phyloP scores from a whole-genome alignment of 1,284 basidiomycete species.

The Naganishia sp. region DNA sequence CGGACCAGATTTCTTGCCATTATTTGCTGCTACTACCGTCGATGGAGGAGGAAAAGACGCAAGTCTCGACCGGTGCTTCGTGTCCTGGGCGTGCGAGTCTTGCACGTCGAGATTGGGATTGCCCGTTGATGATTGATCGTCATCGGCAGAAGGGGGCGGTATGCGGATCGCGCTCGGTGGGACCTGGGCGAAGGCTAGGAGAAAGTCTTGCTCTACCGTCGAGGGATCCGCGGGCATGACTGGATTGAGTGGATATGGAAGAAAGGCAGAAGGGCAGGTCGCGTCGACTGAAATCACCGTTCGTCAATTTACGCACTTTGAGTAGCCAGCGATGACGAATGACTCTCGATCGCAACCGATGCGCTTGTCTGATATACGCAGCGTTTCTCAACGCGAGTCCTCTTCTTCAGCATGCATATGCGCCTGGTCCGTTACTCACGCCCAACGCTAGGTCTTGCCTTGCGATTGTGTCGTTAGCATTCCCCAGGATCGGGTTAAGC shows the following conservation, averaged over 20 bases:
- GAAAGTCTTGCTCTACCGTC: slow-evolving; percentile 19
- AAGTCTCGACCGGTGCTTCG: slow-evolving; percentile 9
- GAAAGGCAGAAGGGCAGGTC: not conserved
- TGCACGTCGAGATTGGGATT: slow-evolving; percentile 7
- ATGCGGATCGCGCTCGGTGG: slow-evolving; percentile 30
- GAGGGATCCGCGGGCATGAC: not conserved
- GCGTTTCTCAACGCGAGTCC: no score
- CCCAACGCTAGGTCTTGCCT: no score
- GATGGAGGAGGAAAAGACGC: slow-evolving; percentile 31
- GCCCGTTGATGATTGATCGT: not conserved
- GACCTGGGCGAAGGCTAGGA: slow-evolving; percentile 32
- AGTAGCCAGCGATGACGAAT: no score
- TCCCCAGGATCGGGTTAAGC: no score
- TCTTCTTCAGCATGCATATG: no score
- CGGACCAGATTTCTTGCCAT: slow-evolving; percentile 8
- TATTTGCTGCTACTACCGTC: slow-evolving; percentile 8
- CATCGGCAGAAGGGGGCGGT: slow-evolving; percentile 3
- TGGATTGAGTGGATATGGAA: not conserved
- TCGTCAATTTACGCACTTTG: no score
- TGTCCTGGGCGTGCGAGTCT: slow-evolving; percentile 12
- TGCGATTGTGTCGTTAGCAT: no score
- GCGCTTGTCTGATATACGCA: no score
- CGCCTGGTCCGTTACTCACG: no score
- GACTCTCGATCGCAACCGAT: no score
- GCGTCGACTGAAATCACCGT: no score